Evolutionary conservation across 2,329 filamentous ascomycete species (phyloP).

Genomic region (Diaporthe sp.): DNA sequence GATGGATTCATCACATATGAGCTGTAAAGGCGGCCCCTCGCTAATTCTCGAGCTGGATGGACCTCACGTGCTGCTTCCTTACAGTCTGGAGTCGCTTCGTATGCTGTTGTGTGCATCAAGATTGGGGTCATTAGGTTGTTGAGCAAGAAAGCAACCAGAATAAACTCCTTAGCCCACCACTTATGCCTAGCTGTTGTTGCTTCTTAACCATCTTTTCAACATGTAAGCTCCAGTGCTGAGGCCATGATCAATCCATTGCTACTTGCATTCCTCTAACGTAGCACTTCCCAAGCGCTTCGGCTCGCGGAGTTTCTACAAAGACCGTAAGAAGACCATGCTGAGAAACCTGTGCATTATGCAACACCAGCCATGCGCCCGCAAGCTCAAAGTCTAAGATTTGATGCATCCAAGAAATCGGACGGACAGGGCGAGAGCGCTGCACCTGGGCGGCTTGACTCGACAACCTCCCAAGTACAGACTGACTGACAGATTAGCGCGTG

Average conservation of each 20-base stretch:
- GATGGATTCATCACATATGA: slow-evolving; percentile 29
- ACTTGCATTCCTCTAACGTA: not conserved
- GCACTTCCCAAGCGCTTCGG: not conserved
- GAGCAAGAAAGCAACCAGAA: no score
- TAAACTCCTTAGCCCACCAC: no score
- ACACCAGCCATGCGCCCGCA: not conserved
- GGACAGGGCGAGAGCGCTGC: not conserved
- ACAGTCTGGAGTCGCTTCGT: no score
- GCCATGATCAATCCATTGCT: not conserved
- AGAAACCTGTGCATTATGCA: not conserved
- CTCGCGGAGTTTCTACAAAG: slow-evolving; percentile 1
- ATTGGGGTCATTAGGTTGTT: no score
- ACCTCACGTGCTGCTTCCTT: no score
- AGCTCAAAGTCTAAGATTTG: not conserved
- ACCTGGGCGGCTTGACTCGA: not conserved
- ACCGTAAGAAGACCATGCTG: no score
- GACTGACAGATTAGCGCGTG: not conserved
- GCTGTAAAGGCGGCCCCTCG: not conserved
- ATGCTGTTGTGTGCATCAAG: not conserved
- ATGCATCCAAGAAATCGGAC: not conserved
- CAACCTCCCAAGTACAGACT: not conserved
- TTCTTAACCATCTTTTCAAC: not conserved
- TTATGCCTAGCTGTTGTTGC: not conserved
- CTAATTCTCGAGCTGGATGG: no score
- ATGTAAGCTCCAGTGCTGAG: not conserved